Conservation (phyloP, 2,329 filamentous ascomycete genomes). For the Fusarium denticulatum region DNA sequence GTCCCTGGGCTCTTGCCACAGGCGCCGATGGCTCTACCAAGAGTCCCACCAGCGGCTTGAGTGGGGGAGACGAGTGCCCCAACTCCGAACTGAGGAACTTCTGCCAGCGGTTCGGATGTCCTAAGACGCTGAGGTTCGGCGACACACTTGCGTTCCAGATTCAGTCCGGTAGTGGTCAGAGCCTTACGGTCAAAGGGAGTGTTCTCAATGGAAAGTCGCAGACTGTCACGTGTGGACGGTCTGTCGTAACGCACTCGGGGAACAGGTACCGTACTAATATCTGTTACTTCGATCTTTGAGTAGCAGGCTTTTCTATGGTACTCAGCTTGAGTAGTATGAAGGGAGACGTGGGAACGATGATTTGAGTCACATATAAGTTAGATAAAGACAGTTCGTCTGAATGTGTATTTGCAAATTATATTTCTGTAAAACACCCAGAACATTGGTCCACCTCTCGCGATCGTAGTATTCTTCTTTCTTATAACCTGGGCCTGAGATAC, state of each 20-base stretch:
- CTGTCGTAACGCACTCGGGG: not conserved
- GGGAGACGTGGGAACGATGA: accelerated
- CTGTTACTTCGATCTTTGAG: not conserved
- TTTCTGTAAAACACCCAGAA: not conserved
- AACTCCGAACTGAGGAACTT: not conserved
- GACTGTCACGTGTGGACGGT: not conserved
- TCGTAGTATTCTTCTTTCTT: accelerated
- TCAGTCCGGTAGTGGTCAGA: not conserved
- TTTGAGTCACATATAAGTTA: accelerated
- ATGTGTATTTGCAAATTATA: no score
- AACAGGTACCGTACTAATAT: not conserved
- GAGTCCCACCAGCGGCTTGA: no score
- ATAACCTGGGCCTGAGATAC: not conserved
- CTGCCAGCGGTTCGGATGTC: not conserved
- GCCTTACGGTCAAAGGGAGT: not conserved
- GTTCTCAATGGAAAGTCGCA: not conserved
- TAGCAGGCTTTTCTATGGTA: accelerated
- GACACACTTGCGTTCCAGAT: not conserved
- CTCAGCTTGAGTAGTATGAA: not conserved
- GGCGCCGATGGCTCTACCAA: not conserved
- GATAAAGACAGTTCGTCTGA: not conserved
- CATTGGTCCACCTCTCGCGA: not conserved
- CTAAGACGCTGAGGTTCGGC: not conserved
- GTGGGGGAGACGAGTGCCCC: not conserved
- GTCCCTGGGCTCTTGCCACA: not conserved